Evolutionary conservation across 2,329 filamentous ascomycete species (phyloP), one percentile per base, ranked within the genome.

Genomic region (Harringtonia aguacate): DNA sequence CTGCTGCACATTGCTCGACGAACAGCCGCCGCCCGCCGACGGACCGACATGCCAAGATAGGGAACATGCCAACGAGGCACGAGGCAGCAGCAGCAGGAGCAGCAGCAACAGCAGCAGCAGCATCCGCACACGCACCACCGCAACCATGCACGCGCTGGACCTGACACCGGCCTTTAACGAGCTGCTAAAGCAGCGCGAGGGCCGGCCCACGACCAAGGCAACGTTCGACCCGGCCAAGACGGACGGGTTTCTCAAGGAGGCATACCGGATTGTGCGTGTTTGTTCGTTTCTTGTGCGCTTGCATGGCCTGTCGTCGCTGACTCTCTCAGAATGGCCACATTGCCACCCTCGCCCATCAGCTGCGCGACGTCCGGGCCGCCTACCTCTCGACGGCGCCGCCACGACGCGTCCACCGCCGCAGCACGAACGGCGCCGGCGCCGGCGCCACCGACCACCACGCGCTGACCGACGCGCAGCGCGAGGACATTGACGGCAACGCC

Each of bases 241-340:
- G 41, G 86, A 95, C 60, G 84, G 84, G 55, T 98, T 97, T 59
- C 69, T 97, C 29, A 88, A 90, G 58, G 90, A 97, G 65, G 92
- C 92, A 43, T 92, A 94, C 65, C 79, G 84, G 59, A 95, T 97
- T 62, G 89, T 94, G 68, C 56, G 74, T 62, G 41, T n/a, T n/a
- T n/a, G n/a, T n/a, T n/a, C n/a, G n/a, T n/a, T n/a, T n/a, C n/a
- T n/a, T n/a, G n/a, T 8, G 2, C 24, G 24, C 24, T 27, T 27
- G 7, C 10, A 10, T 10, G 24, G 24, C 7, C 20, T 37, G 9
- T 24, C 10, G 24, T 7, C 24, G 29, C n/a, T 5, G 9, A 17
- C n/a, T 21, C 8, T 8, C 18, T 5, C 36, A 94, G 88, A 92
- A 94, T 59, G 75, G 80, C 8, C 87, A 94, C 59, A 94, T 97